These are phyloP conservation scores for Panellus pusillus DNA, from an alignment of 768 basidiomycete species.

Conservation along the genomic window DNA sequence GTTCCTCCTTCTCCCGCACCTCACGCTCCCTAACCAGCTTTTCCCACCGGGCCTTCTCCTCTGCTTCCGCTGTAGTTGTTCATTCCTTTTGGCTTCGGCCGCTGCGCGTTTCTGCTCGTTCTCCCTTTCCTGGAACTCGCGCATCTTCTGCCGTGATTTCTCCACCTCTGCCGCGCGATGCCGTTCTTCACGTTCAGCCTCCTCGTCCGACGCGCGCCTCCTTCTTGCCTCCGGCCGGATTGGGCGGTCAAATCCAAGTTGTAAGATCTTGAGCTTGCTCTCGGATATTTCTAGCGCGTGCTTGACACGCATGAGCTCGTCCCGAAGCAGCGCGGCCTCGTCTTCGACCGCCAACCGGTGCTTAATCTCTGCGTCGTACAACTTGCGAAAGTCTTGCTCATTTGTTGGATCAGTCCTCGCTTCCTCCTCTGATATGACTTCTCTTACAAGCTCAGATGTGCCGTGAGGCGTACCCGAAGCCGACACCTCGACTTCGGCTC, in stretches of 20 bases:
- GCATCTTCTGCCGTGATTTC: conserved; percentile 10
- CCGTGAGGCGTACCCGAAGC: neutral
- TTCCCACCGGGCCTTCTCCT: conserved; percentile 6
- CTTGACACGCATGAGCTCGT: neutral
- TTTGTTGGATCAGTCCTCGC: too few relatives aligned
- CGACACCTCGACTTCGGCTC: too few relatives aligned
- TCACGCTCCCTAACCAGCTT: conserved; percentile 4
- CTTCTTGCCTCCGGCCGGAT: conserved; percentile 13
- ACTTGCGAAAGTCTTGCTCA: neutral
- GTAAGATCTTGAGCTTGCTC: conserved; percentile 13
- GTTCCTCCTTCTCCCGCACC: conserved; percentile 11
- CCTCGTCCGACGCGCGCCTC: conserved; percentile 5
- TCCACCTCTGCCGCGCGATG: conserved; percentile 7
- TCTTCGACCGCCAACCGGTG: neutral
- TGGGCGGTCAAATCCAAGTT: conserved; percentile 15
- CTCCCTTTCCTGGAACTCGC: conserved; percentile 11
- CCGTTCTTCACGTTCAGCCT: conserved; percentile 5
- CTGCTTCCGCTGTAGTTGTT: conserved; percentile 4
- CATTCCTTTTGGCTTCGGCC: neutral
- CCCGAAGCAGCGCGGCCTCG: neutral
- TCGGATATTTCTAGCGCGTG: conserved; percentile 11
- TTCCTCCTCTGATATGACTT: too few relatives aligned
- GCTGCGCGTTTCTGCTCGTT: neutral
- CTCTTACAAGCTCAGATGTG: too few relatives aligned
- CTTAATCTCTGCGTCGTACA: conserved; percentile 5